Percentiles rank a stretch among this genome's conserved stretches.
phyloP scores from a whole-genome alignment of 176 grass and related monocot species.

The Juncus effusus region DNA sequence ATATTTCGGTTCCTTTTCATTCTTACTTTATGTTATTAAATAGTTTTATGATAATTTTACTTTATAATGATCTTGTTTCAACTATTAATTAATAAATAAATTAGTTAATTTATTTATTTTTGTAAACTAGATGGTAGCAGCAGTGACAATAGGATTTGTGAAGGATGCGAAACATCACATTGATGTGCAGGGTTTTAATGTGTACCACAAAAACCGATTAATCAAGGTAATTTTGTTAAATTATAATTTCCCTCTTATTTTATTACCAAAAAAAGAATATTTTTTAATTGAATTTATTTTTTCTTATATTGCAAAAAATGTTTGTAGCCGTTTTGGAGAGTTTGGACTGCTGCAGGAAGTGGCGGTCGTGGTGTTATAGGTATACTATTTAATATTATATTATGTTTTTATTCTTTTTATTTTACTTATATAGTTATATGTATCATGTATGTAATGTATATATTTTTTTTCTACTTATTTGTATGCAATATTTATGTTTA shows the following conservation, averaged over 20 bases:
- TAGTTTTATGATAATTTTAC: conserved; percentile 21
- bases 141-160: conserved; percentile 90
- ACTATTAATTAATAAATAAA: neutral
- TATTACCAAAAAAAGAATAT: neutral
- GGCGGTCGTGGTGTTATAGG: conserved; percentile 97
- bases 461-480: neutral
- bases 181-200: conserved; percentile 94
- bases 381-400: conserved; percentile 22
- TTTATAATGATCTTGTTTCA: conserved; percentile 28
- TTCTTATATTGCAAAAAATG: neutral
- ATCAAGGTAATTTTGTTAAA: conserved; percentile 65
- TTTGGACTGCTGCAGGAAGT: conserved; percentile 89
- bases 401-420: too few species aligned
- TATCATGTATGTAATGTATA: conserved; percentile 12
- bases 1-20: conserved; percentile 2
- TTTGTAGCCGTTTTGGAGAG: conserved; percentile 96
- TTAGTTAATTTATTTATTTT: too few species aligned
- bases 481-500: conserved; percentile 1
- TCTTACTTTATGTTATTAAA: conserved; percentile 17
- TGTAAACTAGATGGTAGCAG: conserved; percentile 69
- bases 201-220: conserved; percentile 91
- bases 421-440: conserved; percentile 11
- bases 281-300: neutral
- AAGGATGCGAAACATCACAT: conserved; percentile 99
- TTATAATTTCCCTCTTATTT: conserved; percentile 13